A percentile compares a stretch with the other conserved stretches of the same genome.
Conservation (phyloP, 352 stramenopile genomes). For the Phytophthora crassamura region DNA sequence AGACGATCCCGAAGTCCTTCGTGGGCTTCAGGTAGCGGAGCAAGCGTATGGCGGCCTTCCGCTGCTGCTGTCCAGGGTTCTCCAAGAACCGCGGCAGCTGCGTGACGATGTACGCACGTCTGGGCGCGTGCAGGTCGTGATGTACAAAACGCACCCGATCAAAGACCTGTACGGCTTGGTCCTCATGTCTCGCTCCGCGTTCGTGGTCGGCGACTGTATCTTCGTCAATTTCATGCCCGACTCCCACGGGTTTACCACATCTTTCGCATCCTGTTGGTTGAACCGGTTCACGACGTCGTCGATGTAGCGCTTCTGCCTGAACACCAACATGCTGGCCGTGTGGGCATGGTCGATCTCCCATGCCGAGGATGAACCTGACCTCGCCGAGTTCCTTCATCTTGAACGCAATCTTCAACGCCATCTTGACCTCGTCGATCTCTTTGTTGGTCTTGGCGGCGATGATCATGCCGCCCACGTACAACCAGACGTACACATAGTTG, state of each 20-base stretch:
- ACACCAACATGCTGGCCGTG: neutral
- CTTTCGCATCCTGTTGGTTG: too few relatives aligned
- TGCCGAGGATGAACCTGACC: conserved; percentile 16
- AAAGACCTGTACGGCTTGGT: neutral
- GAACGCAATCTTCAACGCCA: conserved; percentile 1
- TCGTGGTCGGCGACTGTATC: neutral
- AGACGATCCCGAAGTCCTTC: neutral
- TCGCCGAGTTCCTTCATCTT: conserved; percentile 21
- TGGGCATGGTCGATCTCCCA: conserved; percentile 18
- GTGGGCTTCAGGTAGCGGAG: conserved; percentile 4
- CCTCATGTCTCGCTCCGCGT: neutral
- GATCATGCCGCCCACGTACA: conserved; percentile 17
- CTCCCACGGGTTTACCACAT: too few relatives aligned
- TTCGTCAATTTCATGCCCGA: neutral
- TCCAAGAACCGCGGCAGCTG: neutral
- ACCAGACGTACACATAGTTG: neutral
- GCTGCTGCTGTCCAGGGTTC: neutral
- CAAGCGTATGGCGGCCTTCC: neutral
- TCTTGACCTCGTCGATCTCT: conserved; percentile 6
- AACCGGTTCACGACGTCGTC: neutral
- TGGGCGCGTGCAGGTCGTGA: neutral
- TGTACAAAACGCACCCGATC: neutral
- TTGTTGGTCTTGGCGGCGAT: too few relatives aligned
- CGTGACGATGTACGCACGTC: neutral
- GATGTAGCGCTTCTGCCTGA: conserved; percentile 17